A percentile compares a stretch with the other conserved stretches of the same genome.
Evolutionary conservation across 495 filamentous ascomycete genomes (phyloP).

Genomic region (Achaetomiella virescens): DNA sequence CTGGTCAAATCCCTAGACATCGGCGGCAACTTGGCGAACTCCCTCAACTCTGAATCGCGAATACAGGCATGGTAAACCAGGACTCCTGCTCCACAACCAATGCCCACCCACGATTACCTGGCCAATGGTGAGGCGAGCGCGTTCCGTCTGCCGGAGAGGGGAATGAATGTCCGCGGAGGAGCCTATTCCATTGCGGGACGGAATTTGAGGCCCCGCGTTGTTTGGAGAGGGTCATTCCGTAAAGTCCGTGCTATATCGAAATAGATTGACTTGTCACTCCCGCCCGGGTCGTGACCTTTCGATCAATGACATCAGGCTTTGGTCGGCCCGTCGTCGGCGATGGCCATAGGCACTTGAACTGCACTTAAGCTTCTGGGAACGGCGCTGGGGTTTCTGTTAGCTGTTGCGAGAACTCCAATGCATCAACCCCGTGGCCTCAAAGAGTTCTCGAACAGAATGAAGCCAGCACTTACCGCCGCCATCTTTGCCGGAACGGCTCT

Average conservation of each 20-base stretch:
- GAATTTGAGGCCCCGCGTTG: not conserved
- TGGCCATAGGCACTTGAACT: not conserved
- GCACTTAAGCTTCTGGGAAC: too few species aligned
- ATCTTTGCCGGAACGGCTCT: conserved; percentile 17
- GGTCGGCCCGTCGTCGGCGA: not conserved
- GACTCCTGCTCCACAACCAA: too few species aligned
- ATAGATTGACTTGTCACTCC: conserved; percentile 1
- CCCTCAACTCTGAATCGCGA: too few species aligned
- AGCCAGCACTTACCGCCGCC: conserved; percentile 7
- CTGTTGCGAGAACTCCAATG: not conserved
- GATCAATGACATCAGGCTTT: not conserved
- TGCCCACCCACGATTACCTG: too few species aligned
- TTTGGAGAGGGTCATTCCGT: not conserved
- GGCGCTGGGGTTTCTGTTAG: too few species aligned
- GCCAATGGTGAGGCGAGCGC: not conserved
- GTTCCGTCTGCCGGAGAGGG: not conserved
- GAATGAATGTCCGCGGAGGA: not conserved
- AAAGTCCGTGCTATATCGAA: not conserved
- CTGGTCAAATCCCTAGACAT: too few species aligned
- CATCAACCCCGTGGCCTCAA: too few species aligned
- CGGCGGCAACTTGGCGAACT: too few species aligned
- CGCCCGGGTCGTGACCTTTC: not conserved
- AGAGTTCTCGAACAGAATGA: too few species aligned
- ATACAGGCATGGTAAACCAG: too few species aligned
- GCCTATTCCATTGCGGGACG: not conserved